Evolutionary conservation across 129 eudicot species (phyloP), one percentile per base, ranked within the genome.

Genomic region (Arctium minus): DNA sequence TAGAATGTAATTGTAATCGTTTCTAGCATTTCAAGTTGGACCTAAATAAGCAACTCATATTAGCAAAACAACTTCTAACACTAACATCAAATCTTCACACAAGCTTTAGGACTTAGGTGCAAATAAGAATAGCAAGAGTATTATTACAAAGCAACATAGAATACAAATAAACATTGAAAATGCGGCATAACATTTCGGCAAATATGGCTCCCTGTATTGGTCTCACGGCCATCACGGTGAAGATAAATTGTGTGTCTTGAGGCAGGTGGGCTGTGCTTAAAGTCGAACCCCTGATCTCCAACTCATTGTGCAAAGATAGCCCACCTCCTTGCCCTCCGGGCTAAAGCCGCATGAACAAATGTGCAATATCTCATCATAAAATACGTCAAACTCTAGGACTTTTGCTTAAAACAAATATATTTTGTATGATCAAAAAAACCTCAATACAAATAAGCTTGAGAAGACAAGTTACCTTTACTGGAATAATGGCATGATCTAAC

Each of bases 401-500:
- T 22, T 22, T 22, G 27, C 27, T 22, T 22, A 22, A 22, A 22
- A 22, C 27, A 22, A 22, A 22, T 42, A 70, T 36, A 70, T 4
- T 48, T 46, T 1, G 73, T 42, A 79, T 79, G 76, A 30, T 42
- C 76, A 70, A 22, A 70, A 22, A 79, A 69, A 69, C 75, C 46
- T 69, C 13, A 12, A 30, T 17, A 31, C 32, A 79, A 73, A 39
- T 15, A 40, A 42, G 36, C 42, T 56, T 0, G 4, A 38, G 70
- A 65, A 39, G 8, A 79, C 53, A 33, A 75, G 27, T 56, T 82
- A 94, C 98, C 98, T 94, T 94, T 72, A 94, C 97, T 31, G 91
- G 80, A 84, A 94, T 90, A 46, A 94, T 91, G 38, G 98, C 93
- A 90, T 94, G 97, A 90, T 94, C 98, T 29, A 94, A 91, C 70